Base-by-base conservation (phyloP, 2,329 filamentous ascomycete species). In the Fusarium compactum region DNA sequence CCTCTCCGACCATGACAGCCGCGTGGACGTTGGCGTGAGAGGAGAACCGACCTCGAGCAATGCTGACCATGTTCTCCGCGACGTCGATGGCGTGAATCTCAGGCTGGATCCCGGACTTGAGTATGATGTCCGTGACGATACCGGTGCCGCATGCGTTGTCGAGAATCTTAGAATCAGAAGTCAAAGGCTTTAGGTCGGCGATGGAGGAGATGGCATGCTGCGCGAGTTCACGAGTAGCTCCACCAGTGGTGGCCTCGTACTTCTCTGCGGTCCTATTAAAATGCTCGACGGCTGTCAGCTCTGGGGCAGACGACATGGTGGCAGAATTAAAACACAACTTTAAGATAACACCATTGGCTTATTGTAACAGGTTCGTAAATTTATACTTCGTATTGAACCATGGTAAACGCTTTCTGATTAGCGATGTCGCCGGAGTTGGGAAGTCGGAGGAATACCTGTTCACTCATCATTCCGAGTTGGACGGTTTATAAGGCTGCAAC, bases 131-230 rank as follows among this genome's bases (percentile, higher is more conserved):
- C 2, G 44, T 46, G 6, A 46, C 24, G 15, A 46, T 46, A 18
- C 44, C 44, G 44, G 24, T 46, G 10, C 44, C 24, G 44, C 44
- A 46, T n/a, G 24, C 44, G 4, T 46, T 46, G 22, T 46, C 44
- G 44, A 46, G 44, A 5, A 46, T n/a, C 3, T 46, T 25, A 15
- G 44, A 46, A 0, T 46, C 22, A 8, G 44, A 46, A 9, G 24
- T 46, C 16, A 46, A 7, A 18, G 24, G 16, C 44, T 27, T 46
- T 10, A 46, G 9, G 5, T 12, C 10, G 0, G 24, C 16, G 14
- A 46, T 46, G 15, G 20, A 46, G 11, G 44, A 46, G 44, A 46
- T 18, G 24, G 44, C 44, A 46, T 46, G 44, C 1, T 46, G 16
- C 6, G 44, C 44, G 18, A 46, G 44, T 46, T 46, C 44, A 27